phyloP scores from a whole-genome alignment of 257 asterid genomes.

The Solanum raphanifolium region DNA sequence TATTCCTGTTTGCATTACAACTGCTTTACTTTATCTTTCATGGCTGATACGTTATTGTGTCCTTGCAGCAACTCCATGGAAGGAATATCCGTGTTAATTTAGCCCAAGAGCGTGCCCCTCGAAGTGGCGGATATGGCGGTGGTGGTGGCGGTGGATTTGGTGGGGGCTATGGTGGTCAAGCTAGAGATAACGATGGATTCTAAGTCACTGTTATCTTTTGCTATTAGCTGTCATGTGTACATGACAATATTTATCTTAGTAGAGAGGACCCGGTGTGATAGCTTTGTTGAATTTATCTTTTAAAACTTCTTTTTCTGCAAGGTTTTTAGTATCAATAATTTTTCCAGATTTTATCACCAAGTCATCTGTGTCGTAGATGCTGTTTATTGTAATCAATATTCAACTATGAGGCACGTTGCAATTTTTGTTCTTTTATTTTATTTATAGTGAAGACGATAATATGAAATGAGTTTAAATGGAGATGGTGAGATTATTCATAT shows the following conservation, averaged over 20 bases:
- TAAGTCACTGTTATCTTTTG: conserved; percentile 7
- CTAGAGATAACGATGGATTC: conserved; percentile 23
- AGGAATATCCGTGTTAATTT: conserved; percentile 61
- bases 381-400: neutral
- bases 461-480: neutral
- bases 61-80: conserved; percentile 43
- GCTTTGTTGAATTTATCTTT: neutral
- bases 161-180: conserved; percentile 22
- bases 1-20: neutral
- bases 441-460: neutral
- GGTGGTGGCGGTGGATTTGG: conserved; percentile 10
- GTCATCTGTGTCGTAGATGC: neutral
- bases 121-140: neutral
- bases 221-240: conserved; percentile 12
- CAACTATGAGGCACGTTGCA: neutral
- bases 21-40: neutral
- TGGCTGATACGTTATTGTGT: neutral
- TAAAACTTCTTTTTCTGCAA: neutral
- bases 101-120: conserved; percentile 57
- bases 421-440: neutral
- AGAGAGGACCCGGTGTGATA: neutral
- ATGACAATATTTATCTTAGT: neutral
- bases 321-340: neutral
- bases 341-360: neutral
- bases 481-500: neutral